phyloP scores from a whole-genome alignment of 176 grass and related monocot genomes.

The Elymus sibiricus region DNA sequence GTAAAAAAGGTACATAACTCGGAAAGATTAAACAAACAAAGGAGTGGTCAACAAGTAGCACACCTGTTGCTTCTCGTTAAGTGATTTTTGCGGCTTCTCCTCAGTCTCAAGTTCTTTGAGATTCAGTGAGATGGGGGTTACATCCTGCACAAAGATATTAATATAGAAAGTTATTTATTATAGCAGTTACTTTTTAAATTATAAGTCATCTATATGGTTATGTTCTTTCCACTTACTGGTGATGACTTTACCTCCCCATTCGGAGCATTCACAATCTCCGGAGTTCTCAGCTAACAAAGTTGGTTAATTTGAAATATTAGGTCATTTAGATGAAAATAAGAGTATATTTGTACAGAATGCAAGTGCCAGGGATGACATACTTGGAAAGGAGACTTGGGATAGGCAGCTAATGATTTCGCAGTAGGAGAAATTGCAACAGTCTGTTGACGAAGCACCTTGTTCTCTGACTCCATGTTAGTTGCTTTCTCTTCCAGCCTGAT shows the following conservation, averaged over 20 bases:
- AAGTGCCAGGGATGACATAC: slow-evolving; percentile 25
- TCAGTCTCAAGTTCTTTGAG: slow-evolving; percentile 79
- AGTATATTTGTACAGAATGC: slow-evolving; percentile 17
- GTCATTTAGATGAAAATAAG: slow-evolving; percentile 6
- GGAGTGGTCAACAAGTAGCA: slow-evolving; percentile 22
- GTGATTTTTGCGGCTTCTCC: slow-evolving; percentile 97
- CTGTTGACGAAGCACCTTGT: slow-evolving; percentile 96
- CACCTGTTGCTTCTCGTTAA: slow-evolving; percentile 98
- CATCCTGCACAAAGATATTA: slow-evolving; percentile 63
- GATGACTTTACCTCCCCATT: slow-evolving; percentile 74
- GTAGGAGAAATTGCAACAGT: slow-evolving; percentile 92
- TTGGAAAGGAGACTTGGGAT: slow-evolving; percentile 59
- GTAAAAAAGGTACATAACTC: not conserved
- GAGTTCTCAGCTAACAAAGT: slow-evolving; percentile 59
- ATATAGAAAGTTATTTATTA: slow-evolving; percentile 12
- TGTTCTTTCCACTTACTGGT: slow-evolving; percentile 57
- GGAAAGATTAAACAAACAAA: slow-evolving; percentile 24
- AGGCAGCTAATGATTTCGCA: slow-evolving; percentile 68
- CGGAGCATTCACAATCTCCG: slow-evolving; percentile 50
- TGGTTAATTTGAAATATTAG: slow-evolving; percentile 32
- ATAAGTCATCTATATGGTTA: not conserved
- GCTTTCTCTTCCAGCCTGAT: slow-evolving; percentile 88
- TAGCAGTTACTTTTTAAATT: slow-evolving; percentile 19
- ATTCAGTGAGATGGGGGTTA: slow-evolving; percentile 49
- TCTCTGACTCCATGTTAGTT: slow-evolving; percentile 92